Evolutionary conservation across 768 basidiomycete genomes (phyloP), one percentile per base, ranked within the genome.

Genomic region (Cyathus striatus): DNA sequence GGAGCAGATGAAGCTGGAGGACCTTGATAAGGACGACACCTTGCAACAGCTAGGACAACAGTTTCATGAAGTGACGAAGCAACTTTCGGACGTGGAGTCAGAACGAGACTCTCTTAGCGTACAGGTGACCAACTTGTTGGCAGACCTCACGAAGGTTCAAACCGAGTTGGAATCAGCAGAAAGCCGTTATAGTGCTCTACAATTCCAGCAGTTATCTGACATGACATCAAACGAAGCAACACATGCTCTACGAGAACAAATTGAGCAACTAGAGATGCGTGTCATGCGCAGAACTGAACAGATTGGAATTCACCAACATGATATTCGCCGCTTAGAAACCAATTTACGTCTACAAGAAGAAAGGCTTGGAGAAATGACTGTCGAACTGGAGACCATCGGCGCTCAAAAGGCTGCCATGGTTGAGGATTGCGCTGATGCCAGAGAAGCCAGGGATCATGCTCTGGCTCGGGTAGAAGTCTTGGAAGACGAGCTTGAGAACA

Each of bases 401-500:
- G 72, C 78, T 4, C 76, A 89, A 66, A 87, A 83, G 58, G 78
- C 79, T 43, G 81, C 85, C 2, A 87, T 91, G 84, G 77, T 90
- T 0, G 87, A 90, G 48, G 89, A 91, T 55, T 90, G 89, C 52
- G 81, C 82, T 3, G 79, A 83, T 42, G 86, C 86, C 2, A 70
- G 89, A 41, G 83, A 83, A 42, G 76, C 82, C 17, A 71, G 89
- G 25, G 83, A 91, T 57, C 71, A 72, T 20, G 83, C 86, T 4
- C 56, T 81, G 33, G 53, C 56, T 42, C 66, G 64, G 45, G 58
- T 75, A 21, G 89, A 90, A 43, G 61, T 59, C n/a, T 57, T 82
- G 45, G 87, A 90, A 51, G 73, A 79, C 32, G 76, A 79, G 47
- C 48, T 77, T 40, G 87, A 83, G 55, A 58, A 49, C 3, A 30